These are phyloP conservation scores for Zygosaccharomyces pseudobailii DNA, from an alignment of 1,139 yeast genomes.

Conservation along the genomic window DNA sequence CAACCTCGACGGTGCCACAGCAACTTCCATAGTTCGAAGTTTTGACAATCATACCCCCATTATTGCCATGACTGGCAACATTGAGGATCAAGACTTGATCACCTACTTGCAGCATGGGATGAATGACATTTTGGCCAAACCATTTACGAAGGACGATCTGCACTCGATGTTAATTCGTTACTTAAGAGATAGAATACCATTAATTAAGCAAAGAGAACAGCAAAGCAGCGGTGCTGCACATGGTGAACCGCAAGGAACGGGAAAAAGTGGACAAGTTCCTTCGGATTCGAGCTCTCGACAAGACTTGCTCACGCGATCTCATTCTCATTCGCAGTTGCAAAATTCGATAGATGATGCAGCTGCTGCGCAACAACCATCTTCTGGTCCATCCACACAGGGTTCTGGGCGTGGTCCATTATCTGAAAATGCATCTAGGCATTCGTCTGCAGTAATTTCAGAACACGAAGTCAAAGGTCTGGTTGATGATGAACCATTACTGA, in stretches of 20 bases:
- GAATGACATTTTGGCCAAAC: conserved; percentile 88
- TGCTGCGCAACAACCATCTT: conserved; percentile 6
- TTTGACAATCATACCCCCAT: conserved; percentile 84
- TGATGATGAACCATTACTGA: conserved; percentile 26
- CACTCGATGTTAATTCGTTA: conserved; percentile 72
- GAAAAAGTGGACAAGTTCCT: background rate
- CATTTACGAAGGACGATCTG: conserved; percentile 81
- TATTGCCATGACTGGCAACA: conserved; percentile 90
- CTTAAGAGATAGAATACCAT: conserved; percentile 39
- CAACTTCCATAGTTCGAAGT: conserved; percentile 78
- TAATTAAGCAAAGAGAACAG: conserved; percentile 19
- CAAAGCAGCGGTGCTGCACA: background rate
- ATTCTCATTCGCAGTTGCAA: conserved; percentile 9
- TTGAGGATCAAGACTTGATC: conserved; percentile 72
- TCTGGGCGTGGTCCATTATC: conserved; percentile 1
- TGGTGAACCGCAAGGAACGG: background rate
- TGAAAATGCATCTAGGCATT: conserved; percentile 7
- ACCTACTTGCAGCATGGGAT: conserved; percentile 83
- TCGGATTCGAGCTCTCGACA: background rate
- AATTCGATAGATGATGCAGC: conserved; percentile 1
- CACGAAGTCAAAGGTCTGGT: conserved; percentile 12
- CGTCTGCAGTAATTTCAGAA: conserved; percentile 12
- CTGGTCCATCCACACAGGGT: conserved; percentile 6
- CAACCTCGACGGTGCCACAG: conserved; percentile 88
- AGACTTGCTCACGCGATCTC: conserved; percentile 3